Evolutionary conservation across 2,329 filamentous ascomycete genomes (phyloP).

Genomic region (Cercospora janseana): DNA sequence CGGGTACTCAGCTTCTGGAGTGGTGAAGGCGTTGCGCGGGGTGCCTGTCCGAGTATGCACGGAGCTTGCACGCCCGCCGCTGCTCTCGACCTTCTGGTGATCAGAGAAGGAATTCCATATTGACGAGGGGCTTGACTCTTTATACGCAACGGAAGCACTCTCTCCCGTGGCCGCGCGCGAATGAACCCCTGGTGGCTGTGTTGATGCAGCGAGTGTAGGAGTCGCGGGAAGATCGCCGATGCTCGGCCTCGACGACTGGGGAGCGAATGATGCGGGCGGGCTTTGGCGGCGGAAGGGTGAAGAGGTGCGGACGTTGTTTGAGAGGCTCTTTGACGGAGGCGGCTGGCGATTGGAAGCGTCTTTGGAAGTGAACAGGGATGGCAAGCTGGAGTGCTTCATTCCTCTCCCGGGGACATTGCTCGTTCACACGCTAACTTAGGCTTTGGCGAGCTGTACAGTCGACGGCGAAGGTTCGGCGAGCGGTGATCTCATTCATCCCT

Average conservation of each 20-base stretch:
- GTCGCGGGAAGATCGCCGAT: neutral
- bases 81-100: conserved; percentile 3
- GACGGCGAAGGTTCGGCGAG: conserved; percentile 5
- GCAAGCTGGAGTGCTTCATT: conserved; percentile 23
- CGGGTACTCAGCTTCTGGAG: conserved; percentile 7
- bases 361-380: conserved; percentile 26
- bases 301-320: conserved; percentile 20
- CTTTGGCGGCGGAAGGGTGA: conserved; percentile 25
- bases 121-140: conserved; percentile 14
- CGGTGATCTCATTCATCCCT: conserved; percentile 6
- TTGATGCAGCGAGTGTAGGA: neutral
- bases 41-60: neutral
- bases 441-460: neutral
- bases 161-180: neutral
- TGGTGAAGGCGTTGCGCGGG: conserved; percentile 11
- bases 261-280: conserved; percentile 11
- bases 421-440: conserved; percentile 5
- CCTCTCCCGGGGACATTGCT: conserved; percentile 15
- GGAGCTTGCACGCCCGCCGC: neutral
- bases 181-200: neutral
- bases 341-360: conserved; percentile 17
- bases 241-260: neutral
- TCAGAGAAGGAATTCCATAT: conserved; percentile 28
- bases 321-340: conserved; percentile 1
- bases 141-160: neutral